phyloP scores from a whole-genome alignment of 2,329 filamentous ascomycete genomes.

The Delphinella strobiligena region DNA sequence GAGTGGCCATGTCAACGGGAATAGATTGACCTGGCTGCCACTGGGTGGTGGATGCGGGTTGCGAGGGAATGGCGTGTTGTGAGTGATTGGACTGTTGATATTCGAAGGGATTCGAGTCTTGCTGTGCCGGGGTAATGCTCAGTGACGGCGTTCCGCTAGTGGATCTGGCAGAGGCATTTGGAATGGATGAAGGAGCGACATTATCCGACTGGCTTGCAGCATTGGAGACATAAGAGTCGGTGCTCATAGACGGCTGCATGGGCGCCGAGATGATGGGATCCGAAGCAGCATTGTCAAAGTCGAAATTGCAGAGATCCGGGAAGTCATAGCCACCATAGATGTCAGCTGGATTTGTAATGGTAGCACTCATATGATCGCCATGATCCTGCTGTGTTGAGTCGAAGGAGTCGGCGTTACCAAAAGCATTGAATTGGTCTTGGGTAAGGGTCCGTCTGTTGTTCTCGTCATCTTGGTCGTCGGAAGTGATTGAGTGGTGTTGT shows the following conservation, averaged over 20 bases:
- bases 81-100: not conserved
- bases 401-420: conserved; percentile 14
- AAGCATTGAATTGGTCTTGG: conserved; percentile 24
- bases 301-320: conserved; percentile 8
- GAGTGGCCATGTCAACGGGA: conserved; percentile 21
- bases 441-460: conserved; percentile 23
- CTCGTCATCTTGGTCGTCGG: conserved; percentile 10
- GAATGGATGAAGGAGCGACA: not conserved
- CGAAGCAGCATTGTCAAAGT: conserved; percentile 1
- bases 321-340: conserved; percentile 1
- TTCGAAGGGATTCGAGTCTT: conserved; percentile 4
- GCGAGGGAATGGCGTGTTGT: conserved; percentile 1
- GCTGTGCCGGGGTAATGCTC: conserved; percentile 5
- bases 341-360: not conserved
- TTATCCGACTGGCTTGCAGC: not conserved
- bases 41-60: conserved; percentile 14
- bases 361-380: not conserved
- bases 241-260: not conserved
- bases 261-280: conserved; percentile 4
- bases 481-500: not conserved
- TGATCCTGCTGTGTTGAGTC: not conserved
- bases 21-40: conserved; percentile 26
- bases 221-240: conserved; percentile 4
- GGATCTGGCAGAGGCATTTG: conserved; percentile 3
- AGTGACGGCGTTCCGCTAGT: conserved; percentile 4